Conservation (phyloP, 345 rosid species). For the Aegle marmelos region DNA sequence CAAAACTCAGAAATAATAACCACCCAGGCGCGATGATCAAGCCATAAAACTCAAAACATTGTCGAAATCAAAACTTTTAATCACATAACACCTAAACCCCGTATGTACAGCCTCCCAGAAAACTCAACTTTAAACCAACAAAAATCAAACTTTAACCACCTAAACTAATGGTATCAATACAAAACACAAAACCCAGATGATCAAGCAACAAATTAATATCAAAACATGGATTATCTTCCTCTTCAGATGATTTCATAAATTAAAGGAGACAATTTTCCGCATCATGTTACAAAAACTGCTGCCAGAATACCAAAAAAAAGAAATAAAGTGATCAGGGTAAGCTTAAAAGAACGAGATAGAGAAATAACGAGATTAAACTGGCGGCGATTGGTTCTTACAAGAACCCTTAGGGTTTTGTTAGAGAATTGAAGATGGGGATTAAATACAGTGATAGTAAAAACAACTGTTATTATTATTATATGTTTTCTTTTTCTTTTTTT, state of each 20-base stretch:
- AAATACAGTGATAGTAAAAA: slow-evolving; percentile 22
- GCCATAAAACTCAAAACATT: slow-evolving; percentile 16
- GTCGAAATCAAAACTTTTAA: slow-evolving; percentile 31
- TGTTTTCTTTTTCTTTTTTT: not conserved
- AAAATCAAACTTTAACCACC: slow-evolving; percentile 41
- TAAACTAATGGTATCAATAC: slow-evolving; percentile 9
- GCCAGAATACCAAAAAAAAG: not conserved
- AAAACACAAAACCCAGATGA: slow-evolving; percentile 17
- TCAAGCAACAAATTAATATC: slow-evolving; percentile 8
- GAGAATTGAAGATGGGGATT: slow-evolving; percentile 25
- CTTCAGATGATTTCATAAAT: slow-evolving; percentile 7
- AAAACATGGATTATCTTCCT: not conserved
- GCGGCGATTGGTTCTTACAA: slow-evolving; percentile 79
- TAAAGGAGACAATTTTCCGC: slow-evolving; percentile 2
- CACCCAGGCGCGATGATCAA: slow-evolving; percentile 25
- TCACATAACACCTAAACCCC: slow-evolving; percentile 13
- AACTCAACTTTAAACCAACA: slow-evolving; percentile 18
- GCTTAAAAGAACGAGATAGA: slow-evolving; percentile 11
- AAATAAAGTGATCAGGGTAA: slow-evolving; percentile 4
- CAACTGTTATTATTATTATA: not conserved
- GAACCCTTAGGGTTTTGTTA: slow-evolving; percentile 93
- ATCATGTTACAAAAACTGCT: slow-evolving; percentile 10
- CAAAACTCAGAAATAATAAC: slow-evolving; percentile 14
- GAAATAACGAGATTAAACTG: slow-evolving; percentile 44
- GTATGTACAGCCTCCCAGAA: slow-evolving; percentile 32